phyloP scores from a whole-genome alignment of 176 grass and related monocot genomes.

The Coix lacrymajobi region DNA sequence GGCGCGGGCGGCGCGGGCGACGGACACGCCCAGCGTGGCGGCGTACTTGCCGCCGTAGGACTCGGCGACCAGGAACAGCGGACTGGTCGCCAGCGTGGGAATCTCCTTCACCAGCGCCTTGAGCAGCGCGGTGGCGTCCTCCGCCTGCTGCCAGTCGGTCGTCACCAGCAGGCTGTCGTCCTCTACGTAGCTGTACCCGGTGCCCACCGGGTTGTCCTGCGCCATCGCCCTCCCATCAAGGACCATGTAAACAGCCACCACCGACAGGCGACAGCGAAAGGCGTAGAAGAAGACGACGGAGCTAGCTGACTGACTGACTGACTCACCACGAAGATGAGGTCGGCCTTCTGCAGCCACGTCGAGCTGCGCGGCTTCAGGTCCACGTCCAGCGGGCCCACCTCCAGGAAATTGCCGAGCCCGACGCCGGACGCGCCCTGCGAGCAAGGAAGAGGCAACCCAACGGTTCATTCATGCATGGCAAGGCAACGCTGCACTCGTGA shows the following conservation, averaged over 20 bases:
- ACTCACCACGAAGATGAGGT: slow-evolving; percentile 81
- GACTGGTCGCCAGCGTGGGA: slow-evolving; percentile 38
- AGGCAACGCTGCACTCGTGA: neutral
- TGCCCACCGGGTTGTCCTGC: slow-evolving; percentile 91
- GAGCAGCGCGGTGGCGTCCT: slow-evolving; percentile 46
- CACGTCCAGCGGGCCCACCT: slow-evolving; percentile 63
- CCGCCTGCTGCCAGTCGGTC: slow-evolving; percentile 54
- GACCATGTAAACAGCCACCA: neutral
- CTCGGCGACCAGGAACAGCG: slow-evolving; percentile 69
- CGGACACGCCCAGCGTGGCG: slow-evolving; percentile 47
- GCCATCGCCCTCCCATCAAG: neutral
- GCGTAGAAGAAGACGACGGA: neutral
- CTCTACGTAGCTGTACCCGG: slow-evolving; percentile 84
- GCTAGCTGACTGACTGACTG: neutral
- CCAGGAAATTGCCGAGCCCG: slow-evolving; percentile 69
- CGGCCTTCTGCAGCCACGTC: slow-evolving; percentile 78
- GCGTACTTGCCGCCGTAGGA: slow-evolving; percentile 87
- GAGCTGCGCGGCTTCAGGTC: slow-evolving; percentile 54
- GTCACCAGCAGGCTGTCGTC: slow-evolving; percentile 50
- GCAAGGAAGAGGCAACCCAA: too few species aligned
- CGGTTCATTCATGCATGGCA: too few species aligned
- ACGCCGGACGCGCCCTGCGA: slow-evolving; percentile 52
- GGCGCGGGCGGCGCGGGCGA: slow-evolving; percentile 46
- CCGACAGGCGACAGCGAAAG: neutral
- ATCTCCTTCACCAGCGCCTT: slow-evolving; percentile 44